Evolutionary conservation across 352 stramenopile genomes (phyloP).

Genomic region (Phytophthora meadii): DNA sequence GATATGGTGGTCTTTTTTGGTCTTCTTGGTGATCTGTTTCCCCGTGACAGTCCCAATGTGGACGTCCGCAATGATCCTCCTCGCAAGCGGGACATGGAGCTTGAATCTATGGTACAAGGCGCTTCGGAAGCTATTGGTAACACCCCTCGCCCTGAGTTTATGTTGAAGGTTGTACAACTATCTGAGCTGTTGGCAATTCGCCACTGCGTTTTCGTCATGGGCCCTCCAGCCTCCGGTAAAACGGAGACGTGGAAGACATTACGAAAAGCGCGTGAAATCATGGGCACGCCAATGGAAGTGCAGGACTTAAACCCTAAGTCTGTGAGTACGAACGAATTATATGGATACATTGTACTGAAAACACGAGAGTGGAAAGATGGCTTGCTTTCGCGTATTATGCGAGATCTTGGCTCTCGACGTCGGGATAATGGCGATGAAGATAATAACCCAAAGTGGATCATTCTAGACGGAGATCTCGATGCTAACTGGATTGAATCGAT

Average conservation of each 20-base stretch:
- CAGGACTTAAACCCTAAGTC: constrained; percentile 96
- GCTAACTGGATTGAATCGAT: constrained; percentile 99
- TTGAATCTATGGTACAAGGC: constrained; percentile 92
- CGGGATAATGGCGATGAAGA: constrained; percentile 90
- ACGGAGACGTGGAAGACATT: constrained; percentile 96
- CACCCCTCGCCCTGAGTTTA: constrained; percentile 83
- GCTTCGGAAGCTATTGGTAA: constrained; percentile 84
- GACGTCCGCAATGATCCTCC: constrained; percentile 92
- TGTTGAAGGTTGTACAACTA: constrained; percentile 96
- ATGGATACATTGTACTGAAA: constrained; percentile 95
- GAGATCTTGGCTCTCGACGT: constrained; percentile 92
- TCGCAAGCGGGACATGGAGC: constrained; percentile 91
- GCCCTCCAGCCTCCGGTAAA: constrained; percentile 93
- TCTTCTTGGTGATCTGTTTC: constrained; percentile 95
- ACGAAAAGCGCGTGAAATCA: constrained; percentile 86
- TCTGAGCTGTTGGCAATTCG: constrained; percentile 95
- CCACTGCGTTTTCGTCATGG: constrained; percentile 98
- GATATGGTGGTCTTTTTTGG: constrained; percentile 97
- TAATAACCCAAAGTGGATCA: constrained; percentile 97
- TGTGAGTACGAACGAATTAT: constrained; percentile 96
- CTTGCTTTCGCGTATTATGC: constrained; percentile 95
- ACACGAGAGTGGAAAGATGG: constrained; percentile 97
- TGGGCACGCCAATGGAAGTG: constrained; percentile 90
- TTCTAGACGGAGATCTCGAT: constrained; percentile 97
- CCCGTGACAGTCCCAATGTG: constrained; percentile 83